Conservation (phyloP, 441 rosid genomes). For the Flueggea neowawraea region DNA sequence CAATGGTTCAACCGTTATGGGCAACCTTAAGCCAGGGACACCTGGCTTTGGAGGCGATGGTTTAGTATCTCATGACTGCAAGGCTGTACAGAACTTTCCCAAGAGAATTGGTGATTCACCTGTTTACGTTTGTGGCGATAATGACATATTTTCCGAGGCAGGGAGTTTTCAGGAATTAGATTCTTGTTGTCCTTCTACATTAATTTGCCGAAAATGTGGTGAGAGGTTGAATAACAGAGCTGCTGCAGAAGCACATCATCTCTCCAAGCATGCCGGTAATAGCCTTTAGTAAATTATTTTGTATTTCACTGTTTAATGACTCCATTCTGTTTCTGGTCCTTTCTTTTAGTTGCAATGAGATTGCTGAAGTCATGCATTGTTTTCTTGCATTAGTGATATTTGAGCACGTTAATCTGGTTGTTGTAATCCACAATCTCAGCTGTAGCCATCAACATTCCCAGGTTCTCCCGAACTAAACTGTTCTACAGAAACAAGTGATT, state of each 20-base stretch:
- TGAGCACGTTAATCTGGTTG: too few species aligned
- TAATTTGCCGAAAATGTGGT: conserved; percentile 44
- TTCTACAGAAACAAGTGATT: too few species aligned
- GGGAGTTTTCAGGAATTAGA: conserved; percentile 20
- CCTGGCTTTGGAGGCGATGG: conserved; percentile 22
- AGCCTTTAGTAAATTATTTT: not conserved
- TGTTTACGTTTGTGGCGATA: conserved; percentile 5
- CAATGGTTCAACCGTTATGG: conserved; percentile 19
- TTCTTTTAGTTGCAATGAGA: too few species aligned
- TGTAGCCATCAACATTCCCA: too few species aligned
- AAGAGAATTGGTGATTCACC: conserved; percentile 17
- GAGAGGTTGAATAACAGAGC: conserved; percentile 39
- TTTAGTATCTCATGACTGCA: conserved; percentile 2
- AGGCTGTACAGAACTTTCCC: conserved; percentile 15
- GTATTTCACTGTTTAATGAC: not conserved
- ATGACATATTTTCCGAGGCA: conserved; percentile 8
- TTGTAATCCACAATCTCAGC: too few species aligned
- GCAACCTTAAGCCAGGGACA: conserved; percentile 28
- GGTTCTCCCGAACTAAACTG: too few species aligned
- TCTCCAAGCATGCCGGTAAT: conserved; percentile 58
- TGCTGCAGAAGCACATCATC: conserved; percentile 52
- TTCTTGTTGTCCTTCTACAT: conserved; percentile 17
- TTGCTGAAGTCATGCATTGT: too few species aligned
- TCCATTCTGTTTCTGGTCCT: too few species aligned
- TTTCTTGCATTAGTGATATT: too few species aligned